These are phyloP conservation scores for Xylaria castorea DNA, from an alignment of 495 filamentous ascomycete species.

Conservation along the genomic window DNA sequence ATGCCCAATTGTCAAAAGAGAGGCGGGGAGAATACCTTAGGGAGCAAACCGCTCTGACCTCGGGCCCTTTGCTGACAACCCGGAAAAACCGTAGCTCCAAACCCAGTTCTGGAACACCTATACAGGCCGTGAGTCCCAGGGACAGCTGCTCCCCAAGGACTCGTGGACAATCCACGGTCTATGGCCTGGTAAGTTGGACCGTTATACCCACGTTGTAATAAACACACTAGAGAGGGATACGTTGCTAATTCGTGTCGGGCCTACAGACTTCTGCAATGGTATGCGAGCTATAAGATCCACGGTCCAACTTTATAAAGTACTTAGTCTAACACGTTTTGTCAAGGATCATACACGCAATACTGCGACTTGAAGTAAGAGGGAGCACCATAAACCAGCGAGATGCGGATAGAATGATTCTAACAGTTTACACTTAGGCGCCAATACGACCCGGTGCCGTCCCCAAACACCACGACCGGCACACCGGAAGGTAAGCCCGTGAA, in stretches of 20 bases:
- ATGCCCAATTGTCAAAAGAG: neutral
- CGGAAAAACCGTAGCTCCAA: slow-evolving; percentile 32
- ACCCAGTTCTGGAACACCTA: slow-evolving; percentile 63
- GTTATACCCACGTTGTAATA: neutral
- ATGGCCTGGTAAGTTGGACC: slow-evolving; percentile 47
- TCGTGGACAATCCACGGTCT: slow-evolving; percentile 60
- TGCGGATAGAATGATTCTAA: neutral
- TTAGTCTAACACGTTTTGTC: slow-evolving; percentile 2
- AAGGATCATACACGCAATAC: slow-evolving; percentile 60
- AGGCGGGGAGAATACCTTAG: neutral
- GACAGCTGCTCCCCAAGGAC: slow-evolving; percentile 54
- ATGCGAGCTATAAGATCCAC: neutral
- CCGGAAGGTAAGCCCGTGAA: slow-evolving; percentile 51
- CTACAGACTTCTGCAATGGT: slow-evolving; percentile 40
- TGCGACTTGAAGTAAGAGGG: slow-evolving; percentile 51
- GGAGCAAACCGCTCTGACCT: no score
- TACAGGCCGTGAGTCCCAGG: slow-evolving; percentile 54
- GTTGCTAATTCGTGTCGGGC: neutral
- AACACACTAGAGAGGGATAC: neutral
- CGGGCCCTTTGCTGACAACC: neutral
- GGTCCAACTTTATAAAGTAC: neutral
- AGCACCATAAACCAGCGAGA: neutral
- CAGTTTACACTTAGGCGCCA: slow-evolving; percentile 43
- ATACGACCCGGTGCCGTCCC: slow-evolving; percentile 57
- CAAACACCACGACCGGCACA: slow-evolving; percentile 58